Evolutionary conservation across 768 basidiomycete genomes (phyloP).

Genomic region (Tubosaeta sp.): DNA sequence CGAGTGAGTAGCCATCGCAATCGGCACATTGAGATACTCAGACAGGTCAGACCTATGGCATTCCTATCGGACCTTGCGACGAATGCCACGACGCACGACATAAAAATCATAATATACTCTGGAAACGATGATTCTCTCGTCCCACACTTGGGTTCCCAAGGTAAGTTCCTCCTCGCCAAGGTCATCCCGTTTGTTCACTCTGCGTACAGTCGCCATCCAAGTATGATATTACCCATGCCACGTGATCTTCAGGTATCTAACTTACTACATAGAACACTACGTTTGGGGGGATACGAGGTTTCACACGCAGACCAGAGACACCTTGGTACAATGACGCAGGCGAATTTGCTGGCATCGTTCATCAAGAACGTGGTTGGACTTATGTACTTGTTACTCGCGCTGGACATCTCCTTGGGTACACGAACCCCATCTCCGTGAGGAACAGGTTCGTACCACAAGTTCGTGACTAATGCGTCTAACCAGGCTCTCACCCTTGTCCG

Average conservation of each 20-base stretch:
- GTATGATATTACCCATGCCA: slow-evolving; percentile 23
- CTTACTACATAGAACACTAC: slow-evolving; percentile 58
- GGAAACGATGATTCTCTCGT: slow-evolving; percentile 67
- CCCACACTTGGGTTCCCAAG: slow-evolving; percentile 58
- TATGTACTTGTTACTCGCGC: slow-evolving; percentile 37
- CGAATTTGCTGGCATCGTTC: slow-evolving; percentile 60
- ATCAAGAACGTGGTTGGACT: slow-evolving; percentile 65
- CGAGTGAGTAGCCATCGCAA: slow-evolving; percentile 25
- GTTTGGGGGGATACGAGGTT: slow-evolving; percentile 73
- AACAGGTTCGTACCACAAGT: background rate
- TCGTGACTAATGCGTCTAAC: background rate
- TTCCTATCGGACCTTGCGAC: slow-evolving; percentile 64
- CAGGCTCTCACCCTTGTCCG: slow-evolving; percentile 59
- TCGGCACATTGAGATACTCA: background rate
- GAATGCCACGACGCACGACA: slow-evolving; percentile 47
- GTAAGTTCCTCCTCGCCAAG: slow-evolving; percentile 30
- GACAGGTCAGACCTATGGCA: slow-evolving; percentile 47
- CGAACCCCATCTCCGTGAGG: slow-evolving; percentile 43
- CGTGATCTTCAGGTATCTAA: background rate
- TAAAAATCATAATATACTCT: slow-evolving; percentile 54
- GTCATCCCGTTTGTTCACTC: slow-evolving; percentile 1
- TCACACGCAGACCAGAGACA: slow-evolving; percentile 62
- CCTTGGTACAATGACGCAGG: slow-evolving; percentile 58
- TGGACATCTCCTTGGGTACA: slow-evolving; percentile 35
- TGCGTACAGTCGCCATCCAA: slow-evolving; percentile 48